Evolutionary conservation across 768 basidiomycete genomes (phyloP).

Genomic region (Crassisporium funariophilum): DNA sequence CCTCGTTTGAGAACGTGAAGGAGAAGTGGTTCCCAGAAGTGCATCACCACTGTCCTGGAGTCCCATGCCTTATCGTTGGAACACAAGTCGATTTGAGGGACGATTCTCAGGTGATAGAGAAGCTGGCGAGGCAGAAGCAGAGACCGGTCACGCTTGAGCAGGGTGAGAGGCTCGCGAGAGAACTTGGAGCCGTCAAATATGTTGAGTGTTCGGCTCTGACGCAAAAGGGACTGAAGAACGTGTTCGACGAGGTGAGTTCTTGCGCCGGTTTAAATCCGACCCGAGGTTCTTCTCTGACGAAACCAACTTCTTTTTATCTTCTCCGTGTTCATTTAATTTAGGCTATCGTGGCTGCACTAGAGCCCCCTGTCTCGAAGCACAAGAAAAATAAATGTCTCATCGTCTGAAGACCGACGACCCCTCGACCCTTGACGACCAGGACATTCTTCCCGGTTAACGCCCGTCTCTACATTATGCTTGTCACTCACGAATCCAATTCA

Average conservation of each 20-base stretch:
- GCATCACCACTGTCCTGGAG: conserved; percentile 98
- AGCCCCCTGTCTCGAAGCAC: conserved; percentile 85
- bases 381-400: conserved; percentile 81
- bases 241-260: conserved; percentile 94
- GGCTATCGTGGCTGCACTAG: conserved; percentile 98
- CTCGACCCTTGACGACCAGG: conserved; percentile 38
- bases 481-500: conserved; percentile 40
- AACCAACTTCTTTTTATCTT: conserved; percentile 4
- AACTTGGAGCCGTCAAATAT: conserved; percentile 98
- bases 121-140: conserved; percentile 96
- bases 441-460: no score
- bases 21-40: conserved; percentile 99
- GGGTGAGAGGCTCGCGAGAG: conserved; percentile 94
- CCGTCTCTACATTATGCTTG: conserved; percentile 29
- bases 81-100: conserved; percentile 98
- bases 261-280: not conserved
- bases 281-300: not conserved
- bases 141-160: conserved; percentile 84
- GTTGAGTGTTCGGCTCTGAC: conserved; percentile 99
- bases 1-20: conserved; percentile 99
- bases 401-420: conserved; percentile 58
- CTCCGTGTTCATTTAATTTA: conserved; percentile 29
- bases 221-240: conserved; percentile 99
- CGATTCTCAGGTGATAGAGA: conserved; percentile 91
- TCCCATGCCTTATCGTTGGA: conserved; percentile 98